Evolutionary conservation across 2,329 filamentous ascomycete genomes (phyloP).

Genomic region (Penicillium brevicompactum): DNA sequence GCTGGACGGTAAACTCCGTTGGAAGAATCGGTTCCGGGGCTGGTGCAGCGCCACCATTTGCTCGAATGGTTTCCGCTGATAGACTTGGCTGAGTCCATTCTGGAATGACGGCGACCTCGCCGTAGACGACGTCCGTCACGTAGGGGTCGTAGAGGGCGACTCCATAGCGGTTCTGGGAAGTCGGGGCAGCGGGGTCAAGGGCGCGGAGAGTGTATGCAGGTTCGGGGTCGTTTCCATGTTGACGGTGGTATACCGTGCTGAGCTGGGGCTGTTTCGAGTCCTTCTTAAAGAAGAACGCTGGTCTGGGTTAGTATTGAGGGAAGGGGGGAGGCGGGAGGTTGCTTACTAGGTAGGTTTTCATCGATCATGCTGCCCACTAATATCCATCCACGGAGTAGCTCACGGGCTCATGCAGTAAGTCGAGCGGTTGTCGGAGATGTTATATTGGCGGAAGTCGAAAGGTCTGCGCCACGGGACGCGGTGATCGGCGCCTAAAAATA

Average conservation of each 20-base stretch:
- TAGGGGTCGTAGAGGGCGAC: conserved; percentile 81
- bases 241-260: conserved; percentile 50
- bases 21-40: conserved; percentile 74
- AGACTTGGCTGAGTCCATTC: conserved; percentile 83
- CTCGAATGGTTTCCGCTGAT: conserved; percentile 77
- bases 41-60: conserved; percentile 65
- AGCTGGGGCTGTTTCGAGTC: conserved; percentile 44
- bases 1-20: conserved; percentile 76
- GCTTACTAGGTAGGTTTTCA: conserved; percentile 80
- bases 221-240: conserved; percentile 78
- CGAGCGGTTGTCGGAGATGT: background rate
- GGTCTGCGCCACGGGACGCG: conserved; percentile 19
- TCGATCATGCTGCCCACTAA: conserved; percentile 68
- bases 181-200: conserved; percentile 68
- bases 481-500: conserved; percentile 30
- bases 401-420: background rate
- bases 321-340: conserved; percentile 39
- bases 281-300: conserved; percentile 63
- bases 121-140: conserved; percentile 79
- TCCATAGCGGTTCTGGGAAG: conserved; percentile 81
- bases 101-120: conserved; percentile 80
- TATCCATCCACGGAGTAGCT: background rate
- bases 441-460: conserved; percentile 9
- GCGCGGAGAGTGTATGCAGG: conserved; percentile 81
- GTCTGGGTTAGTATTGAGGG: conserved; percentile 11